Evolutionary conservation across 805 yeast genomes (phyloP), one percentile per base, ranked within the genome.

Genomic region (Lipomyces anomalus): DNA sequence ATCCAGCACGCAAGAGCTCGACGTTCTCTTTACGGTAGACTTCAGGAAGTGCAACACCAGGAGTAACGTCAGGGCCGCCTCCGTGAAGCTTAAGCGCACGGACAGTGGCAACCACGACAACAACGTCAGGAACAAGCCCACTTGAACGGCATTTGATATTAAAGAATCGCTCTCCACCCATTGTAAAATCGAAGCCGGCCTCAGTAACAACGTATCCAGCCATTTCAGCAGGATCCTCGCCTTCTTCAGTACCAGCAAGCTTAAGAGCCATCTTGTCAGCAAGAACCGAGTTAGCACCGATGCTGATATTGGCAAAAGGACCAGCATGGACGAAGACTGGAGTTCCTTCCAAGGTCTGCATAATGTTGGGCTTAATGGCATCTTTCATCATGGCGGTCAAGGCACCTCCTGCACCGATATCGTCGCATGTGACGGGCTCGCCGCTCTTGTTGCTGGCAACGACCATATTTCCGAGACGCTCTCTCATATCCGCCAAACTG

Each of bases 261-360:
- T 90, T 88, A 62, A 90, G 74, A 4, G 95, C 98, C 67, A 90
- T 78, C 65, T 80, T 80, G 65, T 90, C 98, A 46, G 97, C 97
- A 46, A 90, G 70, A 16, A 90, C 89, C 9, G 97, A 89, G 29
- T 90, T 84, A 11, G 97, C 96, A 59, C 98, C 98, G 63, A 90
- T 90, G 28, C 95, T 85, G 55, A 90, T 90, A 69, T 90, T 90
- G 56, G 97, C 97, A 66, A 90, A 90, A 23, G 97, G 97, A 53
- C 97, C 97, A 34, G 97, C 97, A 64, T 90, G 97, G 17, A 90
- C 95, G 61, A 90, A 80, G 22, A 90, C 97, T 4, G 97, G 97
- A 5, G 97, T 89, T 49, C 97, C 97, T 69, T 90, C 97, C 51
- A 90, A 75, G 41, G 97, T 86, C 69, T 90, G 97, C 97, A 90